phyloP scores from a whole-genome alignment of 768 basidiomycete genomes.

The Hemileccinum impolitum region DNA sequence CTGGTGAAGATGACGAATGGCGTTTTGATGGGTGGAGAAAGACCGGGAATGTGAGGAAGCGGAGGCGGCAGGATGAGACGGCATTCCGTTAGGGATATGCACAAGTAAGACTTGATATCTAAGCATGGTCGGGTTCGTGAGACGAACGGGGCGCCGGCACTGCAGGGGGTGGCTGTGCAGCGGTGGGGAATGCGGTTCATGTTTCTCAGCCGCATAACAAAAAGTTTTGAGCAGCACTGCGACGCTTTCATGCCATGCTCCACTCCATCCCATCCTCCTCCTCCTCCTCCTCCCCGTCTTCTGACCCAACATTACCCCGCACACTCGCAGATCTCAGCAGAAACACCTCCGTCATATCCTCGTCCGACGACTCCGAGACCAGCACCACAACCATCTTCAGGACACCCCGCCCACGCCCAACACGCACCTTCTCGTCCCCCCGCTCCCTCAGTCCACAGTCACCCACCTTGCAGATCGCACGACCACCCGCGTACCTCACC shows the following conservation, averaged over 20 bases:
- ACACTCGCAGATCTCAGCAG: slow-evolving; percentile 66
- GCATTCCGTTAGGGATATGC: no score
- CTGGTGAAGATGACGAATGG: slow-evolving; percentile 39
- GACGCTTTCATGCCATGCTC: background rate
- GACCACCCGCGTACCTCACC: slow-evolving; percentile 53
- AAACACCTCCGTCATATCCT: slow-evolving; percentile 73
- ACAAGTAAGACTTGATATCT: no score
- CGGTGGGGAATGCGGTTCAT: slow-evolving; percentile 6
- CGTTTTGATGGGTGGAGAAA: slow-evolving; percentile 48
- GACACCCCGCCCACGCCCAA: slow-evolving; percentile 50
- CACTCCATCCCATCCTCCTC: background rate
- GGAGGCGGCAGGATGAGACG: background rate
- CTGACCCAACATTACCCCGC: slow-evolving; percentile 28
- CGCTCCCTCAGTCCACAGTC: slow-evolving; percentile 52
- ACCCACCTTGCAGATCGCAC: slow-evolving; percentile 33
- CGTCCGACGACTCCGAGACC: slow-evolving; percentile 56
- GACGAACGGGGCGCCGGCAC: slow-evolving; percentile 3
- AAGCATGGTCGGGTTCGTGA: no score
- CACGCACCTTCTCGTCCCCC: slow-evolving; percentile 63
- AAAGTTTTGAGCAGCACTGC: no score
- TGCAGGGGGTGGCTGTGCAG: slow-evolving; percentile 25
- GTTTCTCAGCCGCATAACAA: slow-evolving; percentile 12
- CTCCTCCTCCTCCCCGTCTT: background rate
- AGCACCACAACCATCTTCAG: slow-evolving; percentile 37
- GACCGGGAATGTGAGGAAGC: background rate